Evolutionary conservation across 2,329 filamentous ascomycete genomes (phyloP).

Genomic region (Stachybotrys chlorohalonatus): DNA sequence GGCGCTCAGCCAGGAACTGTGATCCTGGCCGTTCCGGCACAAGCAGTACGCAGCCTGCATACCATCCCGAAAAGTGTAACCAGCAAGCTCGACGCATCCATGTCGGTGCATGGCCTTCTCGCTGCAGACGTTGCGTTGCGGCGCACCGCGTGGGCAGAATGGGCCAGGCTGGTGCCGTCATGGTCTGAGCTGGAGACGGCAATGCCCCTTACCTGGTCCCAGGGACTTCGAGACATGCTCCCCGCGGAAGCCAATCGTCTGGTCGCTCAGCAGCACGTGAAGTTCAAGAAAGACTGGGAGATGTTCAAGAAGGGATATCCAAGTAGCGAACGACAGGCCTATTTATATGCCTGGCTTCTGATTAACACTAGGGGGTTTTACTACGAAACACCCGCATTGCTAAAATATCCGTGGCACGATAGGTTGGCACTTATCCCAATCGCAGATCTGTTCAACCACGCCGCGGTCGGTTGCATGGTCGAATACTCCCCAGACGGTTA

Average conservation of each 20-base stretch:
- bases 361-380: conserved; percentile 57
- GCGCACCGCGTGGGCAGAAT: conserved; percentile 39
- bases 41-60: conserved; percentile 54
- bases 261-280: conserved; percentile 41
- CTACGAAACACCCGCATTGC: conserved; percentile 36
- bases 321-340: conserved; percentile 17
- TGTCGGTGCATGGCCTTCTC: conserved; percentile 62
- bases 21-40: conserved; percentile 57
- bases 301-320: conserved; percentile 20
- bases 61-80: conserved; percentile 47
- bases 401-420: conserved; percentile 38
- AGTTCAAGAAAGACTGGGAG: conserved; percentile 31
- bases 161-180: conserved; percentile 61
- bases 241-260: conserved; percentile 33
- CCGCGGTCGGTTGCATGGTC: conserved; percentile 40
- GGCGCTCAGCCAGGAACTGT: conserved; percentile 52
- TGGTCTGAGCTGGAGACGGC: conserved; percentile 43
- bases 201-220: conserved; percentile 36
- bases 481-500: conserved; percentile 40
- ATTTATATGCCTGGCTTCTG: conserved; percentile 47
- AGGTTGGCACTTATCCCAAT: conserved; percentile 63
- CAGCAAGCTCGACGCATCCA: conserved; percentile 41
- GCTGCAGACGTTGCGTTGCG: conserved; percentile 58
- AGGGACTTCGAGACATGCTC: conserved; percentile 34
- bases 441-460: conserved; percentile 62